A percentile compares a stretch with the other conserved stretches of the same genome.
Evolutionary conservation across 768 basidiomycete genomes (phyloP).

Genomic region (Leccinum obscurum): DNA sequence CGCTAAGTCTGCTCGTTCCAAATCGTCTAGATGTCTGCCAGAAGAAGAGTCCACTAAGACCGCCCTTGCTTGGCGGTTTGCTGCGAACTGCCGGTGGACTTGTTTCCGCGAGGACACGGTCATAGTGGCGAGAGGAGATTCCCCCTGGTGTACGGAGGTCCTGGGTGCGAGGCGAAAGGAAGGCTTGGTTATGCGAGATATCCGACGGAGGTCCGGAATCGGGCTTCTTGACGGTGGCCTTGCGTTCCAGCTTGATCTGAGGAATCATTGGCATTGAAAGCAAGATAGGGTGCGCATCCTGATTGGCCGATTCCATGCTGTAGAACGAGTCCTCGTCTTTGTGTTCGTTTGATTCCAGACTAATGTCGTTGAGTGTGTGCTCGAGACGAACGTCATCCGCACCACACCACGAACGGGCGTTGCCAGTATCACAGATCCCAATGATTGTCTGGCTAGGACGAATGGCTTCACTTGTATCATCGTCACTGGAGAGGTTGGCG

Average conservation of each 20-base stretch:
- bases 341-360: background rate
- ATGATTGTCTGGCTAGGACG: conserved; percentile 3
- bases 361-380: background rate
- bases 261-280: conserved; percentile 32
- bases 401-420: background rate
- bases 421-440: background rate
- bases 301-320: conserved; percentile 27
- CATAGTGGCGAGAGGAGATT: conserved; percentile 21
- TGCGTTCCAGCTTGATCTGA: conserved; percentile 28
- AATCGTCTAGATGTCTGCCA: background rate
- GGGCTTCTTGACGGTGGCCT: conserved; percentile 21
- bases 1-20: background rate
- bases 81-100: background rate
- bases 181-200: background rate
- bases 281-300: conserved; percentile 21
- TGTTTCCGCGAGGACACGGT: conserved; percentile 1
- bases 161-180: conserved; percentile 25
- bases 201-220: background rate
- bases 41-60: background rate
- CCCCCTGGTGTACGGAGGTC: conserved; percentile 13
- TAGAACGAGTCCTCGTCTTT: conserved; percentile 25
- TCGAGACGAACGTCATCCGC: background rate
- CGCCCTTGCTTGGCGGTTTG: background rate
- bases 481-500: conserved; percentile 2
- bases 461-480: background rate